Evolutionary conservation across 2,329 filamentous ascomycete genomes (phyloP), one percentile per base, ranked within the genome.

Genomic region (Graphium sp.): DNA sequence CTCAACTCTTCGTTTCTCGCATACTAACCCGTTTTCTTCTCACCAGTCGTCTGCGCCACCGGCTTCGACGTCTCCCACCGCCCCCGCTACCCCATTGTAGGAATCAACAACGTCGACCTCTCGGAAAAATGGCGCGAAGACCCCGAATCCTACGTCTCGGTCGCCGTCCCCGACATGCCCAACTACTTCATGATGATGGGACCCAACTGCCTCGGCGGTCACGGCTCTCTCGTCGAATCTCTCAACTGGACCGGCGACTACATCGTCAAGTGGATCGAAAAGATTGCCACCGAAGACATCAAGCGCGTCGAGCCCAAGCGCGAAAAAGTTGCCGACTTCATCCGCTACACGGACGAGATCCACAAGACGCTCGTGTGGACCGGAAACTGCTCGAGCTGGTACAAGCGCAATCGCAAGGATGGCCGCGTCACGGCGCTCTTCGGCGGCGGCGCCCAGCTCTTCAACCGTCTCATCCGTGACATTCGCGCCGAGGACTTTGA

Each of bases 61-160:
- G 37, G 38, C 7, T 41, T 38, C 26, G 35, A 41, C 21, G 28
- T 34, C 4, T 32, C 30, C 18, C 26, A 28, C 22, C 19, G 29
- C 9, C 41, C 41, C 26, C 41, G 30, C 31, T 43, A 61, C 19
- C 52, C 55, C 7, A 55, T 72, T 3, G 47, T 52, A 2, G 68
- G 67, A 2, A 50, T 51, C 24, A 44, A 49, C 3, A 58, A 56
- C 3, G 52, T 56, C 19, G 50, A 56, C 22, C 45, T 73, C 5
- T 51, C 62, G 12, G 49, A 66, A 19, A 46, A 58, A 2, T 73
- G 68, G 66, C 50, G 59, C 3, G 40, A 42, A n/a, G 40, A 43
- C 14, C 42, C 45, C 4, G 41, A 45, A 21, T 40, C 42, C 0
- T 47, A 47, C 28, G 21, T 47, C n/a, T 42, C 37, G 3, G 40